Percentiles rank a stretch among this genome's conserved stretches.
phyloP scores from a whole-genome alignment of 106 monocot species.

The Acorus gramineus region DNA sequence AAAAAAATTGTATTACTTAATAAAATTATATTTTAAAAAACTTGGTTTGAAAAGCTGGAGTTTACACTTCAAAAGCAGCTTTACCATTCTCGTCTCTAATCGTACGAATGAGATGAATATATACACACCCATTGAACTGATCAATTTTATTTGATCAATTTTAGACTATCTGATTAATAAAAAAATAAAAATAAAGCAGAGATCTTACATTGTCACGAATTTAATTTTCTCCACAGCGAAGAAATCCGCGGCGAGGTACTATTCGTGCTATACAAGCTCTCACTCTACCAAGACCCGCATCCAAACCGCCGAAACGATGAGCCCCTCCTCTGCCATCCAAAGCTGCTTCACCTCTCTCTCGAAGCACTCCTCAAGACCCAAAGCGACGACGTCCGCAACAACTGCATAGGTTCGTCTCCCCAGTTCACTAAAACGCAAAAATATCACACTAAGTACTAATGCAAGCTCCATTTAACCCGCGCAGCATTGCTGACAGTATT shows the following conservation, averaged over 20 bases:
- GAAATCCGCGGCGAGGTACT: slow-evolving; percentile 85
- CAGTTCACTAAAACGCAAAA: background rate
- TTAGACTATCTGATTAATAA: no score
- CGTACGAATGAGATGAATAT: no score
- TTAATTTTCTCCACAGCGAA: slow-evolving; percentile 39
- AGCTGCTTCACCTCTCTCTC: slow-evolving; percentile 33
- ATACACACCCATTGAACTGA: no score
- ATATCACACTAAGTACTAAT: background rate
- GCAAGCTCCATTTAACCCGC: background rate
- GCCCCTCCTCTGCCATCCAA: slow-evolving; percentile 14
- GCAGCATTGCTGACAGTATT: slow-evolving; percentile 74
- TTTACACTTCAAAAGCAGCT: no score
- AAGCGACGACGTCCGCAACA: slow-evolving; percentile 76
- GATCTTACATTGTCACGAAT: background rate
- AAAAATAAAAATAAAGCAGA: no score
- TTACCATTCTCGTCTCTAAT: no score
- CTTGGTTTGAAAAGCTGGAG: no score
- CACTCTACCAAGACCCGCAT: slow-evolving; percentile 28
- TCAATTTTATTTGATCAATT: no score
- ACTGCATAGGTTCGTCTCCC: slow-evolving; percentile 66
- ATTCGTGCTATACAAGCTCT: slow-evolving; percentile 83
- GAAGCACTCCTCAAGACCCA: slow-evolving; percentile 77
- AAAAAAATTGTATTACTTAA: no score
- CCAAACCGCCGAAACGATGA: slow-evolving; percentile 28
- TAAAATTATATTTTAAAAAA: no score